phyloP scores from a whole-genome alignment of 495 filamentous ascomycete genomes.

The Chaetomium cochliodes region DNA sequence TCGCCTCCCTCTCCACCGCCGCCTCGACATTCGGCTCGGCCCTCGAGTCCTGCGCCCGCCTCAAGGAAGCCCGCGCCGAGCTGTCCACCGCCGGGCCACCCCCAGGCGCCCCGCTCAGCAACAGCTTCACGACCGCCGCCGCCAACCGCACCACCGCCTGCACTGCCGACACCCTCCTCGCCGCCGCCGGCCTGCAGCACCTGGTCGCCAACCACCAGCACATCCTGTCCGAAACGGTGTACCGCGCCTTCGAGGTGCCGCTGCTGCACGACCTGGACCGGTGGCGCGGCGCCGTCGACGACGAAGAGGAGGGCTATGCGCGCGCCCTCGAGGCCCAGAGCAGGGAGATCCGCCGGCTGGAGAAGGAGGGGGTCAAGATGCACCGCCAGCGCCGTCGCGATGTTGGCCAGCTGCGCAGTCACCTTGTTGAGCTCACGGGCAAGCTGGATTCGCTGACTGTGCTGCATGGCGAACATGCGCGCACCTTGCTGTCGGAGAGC shows the following conservation, averaged over 20 bases:
- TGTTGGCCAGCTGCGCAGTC: conserved; percentile 50
- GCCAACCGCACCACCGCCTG: conserved; percentile 32
- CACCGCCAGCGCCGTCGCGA: conserved; percentile 55
- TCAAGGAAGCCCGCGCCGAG: conserved; percentile 58
- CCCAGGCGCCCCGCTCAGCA: conserved; percentile 30
- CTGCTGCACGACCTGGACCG: conserved; percentile 62
- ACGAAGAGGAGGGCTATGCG: conserved; percentile 59
- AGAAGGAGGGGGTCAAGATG: conserved; percentile 60
- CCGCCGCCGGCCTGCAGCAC: conserved; percentile 61
- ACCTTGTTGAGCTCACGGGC: conserved; percentile 58
- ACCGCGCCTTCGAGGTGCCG: conserved; percentile 63
- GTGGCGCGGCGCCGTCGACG: conserved; percentile 56
- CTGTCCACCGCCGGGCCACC: conserved; percentile 32
- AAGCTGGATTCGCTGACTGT: conserved; percentile 60
- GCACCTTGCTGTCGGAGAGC: conserved; percentile 53
- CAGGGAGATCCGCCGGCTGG: conserved; percentile 57
- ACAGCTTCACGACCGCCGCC: conserved; percentile 41
- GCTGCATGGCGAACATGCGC: conserved; percentile 57
- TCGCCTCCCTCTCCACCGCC: conserved; percentile 55
- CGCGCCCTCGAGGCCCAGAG: conserved; percentile 48
- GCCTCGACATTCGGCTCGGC: conserved; percentile 61
- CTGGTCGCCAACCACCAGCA: conserved; percentile 65
- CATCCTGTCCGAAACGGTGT: conserved; percentile 62
- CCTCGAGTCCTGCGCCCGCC: conserved; percentile 62
- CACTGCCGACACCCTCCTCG: conserved; percentile 59